Percentiles rank a stretch among this genome's conserved stretches.
Conservation (phyloP, 352 stramenopile species). For the Thraustochytrium sp. region DNA sequence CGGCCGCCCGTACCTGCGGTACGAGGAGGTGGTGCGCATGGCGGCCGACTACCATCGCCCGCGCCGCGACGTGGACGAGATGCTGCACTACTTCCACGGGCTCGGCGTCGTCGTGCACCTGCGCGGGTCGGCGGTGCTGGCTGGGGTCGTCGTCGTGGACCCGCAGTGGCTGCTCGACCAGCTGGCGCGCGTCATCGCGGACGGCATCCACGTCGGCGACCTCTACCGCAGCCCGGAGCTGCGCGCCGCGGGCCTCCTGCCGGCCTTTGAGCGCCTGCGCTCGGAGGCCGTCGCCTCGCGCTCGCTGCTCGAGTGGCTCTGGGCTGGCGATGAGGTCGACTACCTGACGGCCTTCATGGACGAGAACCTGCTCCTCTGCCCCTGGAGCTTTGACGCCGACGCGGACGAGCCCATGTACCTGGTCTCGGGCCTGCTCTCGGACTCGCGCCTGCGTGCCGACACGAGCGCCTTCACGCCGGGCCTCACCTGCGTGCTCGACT, state of each 20-base stretch:
- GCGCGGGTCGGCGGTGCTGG: neutral
- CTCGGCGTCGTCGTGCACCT: constrained; percentile 11
- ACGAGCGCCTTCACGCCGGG: neutral
- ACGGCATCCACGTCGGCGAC: neutral
- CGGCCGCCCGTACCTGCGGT: neutral
- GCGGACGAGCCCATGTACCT: neutral
- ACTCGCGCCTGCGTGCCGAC: neutral
- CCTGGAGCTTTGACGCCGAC: neutral
- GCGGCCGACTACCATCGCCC: neutral
- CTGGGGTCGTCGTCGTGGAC: neutral
- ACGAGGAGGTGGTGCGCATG: neutral
- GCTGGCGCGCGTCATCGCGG: neutral
- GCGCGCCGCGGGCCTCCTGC: neutral
- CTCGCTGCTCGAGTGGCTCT: constrained; percentile 5
- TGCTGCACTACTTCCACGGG: neutral
- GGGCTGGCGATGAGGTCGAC: constrained; percentile 6
- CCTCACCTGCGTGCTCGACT: constrained; percentile 6
- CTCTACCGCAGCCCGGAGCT: neutral
- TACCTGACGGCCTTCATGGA: constrained; percentile 25
- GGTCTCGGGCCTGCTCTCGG: neutral
- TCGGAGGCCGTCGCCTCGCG: neutral
- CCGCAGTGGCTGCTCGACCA: constrained; percentile 32
- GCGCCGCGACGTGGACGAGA: neutral
- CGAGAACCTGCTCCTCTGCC: neutral
- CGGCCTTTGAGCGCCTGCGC: neutral